Evolutionary conservation across 2,329 filamentous ascomycete species (phyloP).

Genomic region (Trichoderma citrinoviride): DNA sequence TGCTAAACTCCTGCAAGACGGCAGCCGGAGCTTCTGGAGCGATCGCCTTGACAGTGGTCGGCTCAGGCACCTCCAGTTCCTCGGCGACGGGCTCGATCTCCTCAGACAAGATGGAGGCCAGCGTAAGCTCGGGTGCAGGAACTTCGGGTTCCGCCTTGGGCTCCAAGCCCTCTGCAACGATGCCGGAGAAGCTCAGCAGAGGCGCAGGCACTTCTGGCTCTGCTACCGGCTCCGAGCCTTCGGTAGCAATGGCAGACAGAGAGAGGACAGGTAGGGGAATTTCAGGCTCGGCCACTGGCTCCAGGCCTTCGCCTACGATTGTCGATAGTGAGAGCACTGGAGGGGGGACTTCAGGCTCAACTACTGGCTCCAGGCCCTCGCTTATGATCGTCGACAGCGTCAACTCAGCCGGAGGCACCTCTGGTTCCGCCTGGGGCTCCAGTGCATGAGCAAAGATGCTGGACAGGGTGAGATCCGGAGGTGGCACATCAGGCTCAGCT

Average conservation of each 20-base stretch:
- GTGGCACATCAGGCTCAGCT: constrained; percentile 25
- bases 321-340: constrained; percentile 30
- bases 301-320: constrained; percentile 29
- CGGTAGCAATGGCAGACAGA: constrained; percentile 34
- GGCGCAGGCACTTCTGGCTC: constrained; percentile 26
- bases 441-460: constrained; percentile 31
- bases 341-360: constrained; percentile 31
- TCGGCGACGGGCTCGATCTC: constrained; percentile 32
- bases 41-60: constrained; percentile 24
- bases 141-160: constrained; percentile 31
- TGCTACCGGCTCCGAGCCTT: constrained; percentile 37
- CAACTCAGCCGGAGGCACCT: constrained; percentile 34
- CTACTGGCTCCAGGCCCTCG: constrained; percentile 41
- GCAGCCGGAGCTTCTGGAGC: constrained; percentile 21
- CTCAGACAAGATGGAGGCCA: constrained; percentile 35
- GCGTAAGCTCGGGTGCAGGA: constrained; percentile 27
- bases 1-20: constrained; percentile 8
- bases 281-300: constrained; percentile 28
- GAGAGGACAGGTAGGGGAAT: constrained; percentile 29
- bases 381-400: constrained; percentile 36
- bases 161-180: constrained; percentile 34
- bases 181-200: constrained; percentile 30
- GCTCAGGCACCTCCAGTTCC: constrained; percentile 23
- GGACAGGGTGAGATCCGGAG: constrained; percentile 28
- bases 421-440: constrained; percentile 31